These are phyloP conservation scores for Trichoderma breve DNA, from an alignment of 2,329 filamentous ascomycete species.

Conservation along the genomic window DNA sequence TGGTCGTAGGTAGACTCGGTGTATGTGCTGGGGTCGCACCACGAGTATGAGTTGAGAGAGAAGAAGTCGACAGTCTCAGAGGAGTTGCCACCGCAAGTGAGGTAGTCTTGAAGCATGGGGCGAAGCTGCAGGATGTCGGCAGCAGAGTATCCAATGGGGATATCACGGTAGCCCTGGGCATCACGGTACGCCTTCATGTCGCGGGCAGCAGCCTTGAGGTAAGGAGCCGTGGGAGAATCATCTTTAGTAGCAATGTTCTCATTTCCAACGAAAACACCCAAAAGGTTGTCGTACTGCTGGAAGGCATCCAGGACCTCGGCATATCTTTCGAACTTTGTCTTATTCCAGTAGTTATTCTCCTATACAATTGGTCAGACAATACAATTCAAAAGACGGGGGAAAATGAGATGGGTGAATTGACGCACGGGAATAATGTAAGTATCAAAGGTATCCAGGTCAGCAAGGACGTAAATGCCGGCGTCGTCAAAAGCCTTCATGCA, in stretches of 20 bases:
- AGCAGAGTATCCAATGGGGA: slow-evolving; percentile 84
- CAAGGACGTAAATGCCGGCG: slow-evolving; percentile 78
- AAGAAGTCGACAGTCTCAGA: slow-evolving; percentile 79
- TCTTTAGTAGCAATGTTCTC: slow-evolving; percentile 70
- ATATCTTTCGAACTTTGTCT: slow-evolving; percentile 67
- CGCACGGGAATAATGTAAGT: slow-evolving; percentile 65
- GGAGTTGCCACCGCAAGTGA: slow-evolving; percentile 71
- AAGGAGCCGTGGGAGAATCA: slow-evolving; percentile 68
- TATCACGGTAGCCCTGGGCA: slow-evolving; percentile 71
- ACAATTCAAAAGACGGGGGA: background rate
- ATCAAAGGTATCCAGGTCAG: slow-evolving; percentile 76
- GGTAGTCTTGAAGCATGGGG: slow-evolving; percentile 65
- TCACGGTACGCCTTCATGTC: slow-evolving; percentile 82
- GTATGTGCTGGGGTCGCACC: slow-evolving; percentile 64
- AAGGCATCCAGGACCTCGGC: slow-evolving; percentile 74
- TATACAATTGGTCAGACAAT: slow-evolving; percentile 30
- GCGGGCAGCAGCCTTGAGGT: slow-evolving; percentile 75
- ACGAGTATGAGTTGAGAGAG: slow-evolving; percentile 80
- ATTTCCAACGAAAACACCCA: slow-evolving; percentile 85
- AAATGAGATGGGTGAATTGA: background rate
- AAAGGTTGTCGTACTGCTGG: slow-evolving; percentile 72
- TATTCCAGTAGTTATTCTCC: slow-evolving; percentile 67
- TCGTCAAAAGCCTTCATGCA: slow-evolving; percentile 81
- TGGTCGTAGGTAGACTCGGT: slow-evolving; percentile 64
- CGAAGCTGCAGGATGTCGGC: slow-evolving; percentile 73